Evolutionary conservation across 768 basidiomycete species (phyloP).

Genomic region (Naganishia onofrii): DNA sequence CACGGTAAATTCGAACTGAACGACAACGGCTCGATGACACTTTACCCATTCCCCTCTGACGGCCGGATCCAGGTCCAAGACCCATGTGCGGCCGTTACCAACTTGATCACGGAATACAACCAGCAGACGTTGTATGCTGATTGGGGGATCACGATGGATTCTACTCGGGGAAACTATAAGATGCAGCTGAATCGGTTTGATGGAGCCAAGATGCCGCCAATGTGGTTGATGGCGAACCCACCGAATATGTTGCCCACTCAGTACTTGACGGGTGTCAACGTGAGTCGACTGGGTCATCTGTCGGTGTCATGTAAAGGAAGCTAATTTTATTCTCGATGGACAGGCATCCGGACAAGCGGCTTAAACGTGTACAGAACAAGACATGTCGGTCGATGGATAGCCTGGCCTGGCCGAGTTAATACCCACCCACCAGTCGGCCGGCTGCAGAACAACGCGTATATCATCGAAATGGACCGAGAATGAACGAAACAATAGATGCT

Average conservation of each 20-base stretch:
- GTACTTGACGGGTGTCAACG: conserved; percentile 57
- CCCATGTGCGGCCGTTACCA: conserved; percentile 81
- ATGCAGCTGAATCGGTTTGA: conserved; percentile 77
- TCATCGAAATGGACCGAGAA: too few relatives aligned
- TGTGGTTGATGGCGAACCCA: conserved; percentile 56
- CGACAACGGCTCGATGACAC: conserved; percentile 73
- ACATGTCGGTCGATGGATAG: conserved; percentile 3
- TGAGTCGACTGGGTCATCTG: conserved; percentile 30
- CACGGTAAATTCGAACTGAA: conserved; percentile 74
- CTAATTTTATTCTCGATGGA: background rate
- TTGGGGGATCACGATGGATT: conserved; percentile 75
- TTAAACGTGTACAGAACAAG: background rate
- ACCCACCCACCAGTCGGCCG: background rate
- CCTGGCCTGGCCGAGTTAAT: background rate
- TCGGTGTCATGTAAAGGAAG: background rate
- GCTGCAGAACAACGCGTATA: background rate
- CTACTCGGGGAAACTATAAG: conserved; percentile 60
- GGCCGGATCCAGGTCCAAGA: conserved; percentile 94
- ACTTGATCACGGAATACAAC: conserved; percentile 82
- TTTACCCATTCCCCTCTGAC: conserved; percentile 69
- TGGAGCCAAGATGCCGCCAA: conserved; percentile 70
- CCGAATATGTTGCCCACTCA: conserved; percentile 85
- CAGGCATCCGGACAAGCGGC: conserved; percentile 23
- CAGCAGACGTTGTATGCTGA: conserved; percentile 55
- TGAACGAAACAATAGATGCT: too few relatives aligned